Evolutionary conservation across 768 basidiomycete species (phyloP), one percentile per base, ranked within the genome.

Genomic region (Suillus americanus): DNA sequence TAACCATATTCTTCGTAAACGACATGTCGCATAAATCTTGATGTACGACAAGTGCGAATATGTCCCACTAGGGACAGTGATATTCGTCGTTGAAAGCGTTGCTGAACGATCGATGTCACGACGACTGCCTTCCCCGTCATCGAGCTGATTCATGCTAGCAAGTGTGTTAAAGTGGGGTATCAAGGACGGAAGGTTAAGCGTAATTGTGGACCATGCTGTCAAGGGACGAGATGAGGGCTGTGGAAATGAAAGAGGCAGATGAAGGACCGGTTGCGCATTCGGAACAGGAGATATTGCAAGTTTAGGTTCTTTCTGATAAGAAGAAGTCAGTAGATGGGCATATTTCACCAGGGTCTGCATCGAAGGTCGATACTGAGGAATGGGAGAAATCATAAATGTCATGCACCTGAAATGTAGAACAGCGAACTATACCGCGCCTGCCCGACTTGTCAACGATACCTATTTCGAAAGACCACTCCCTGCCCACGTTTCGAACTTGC

Each of bases 351-450:
- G 7, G 35, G 35, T 35, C 35, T 35, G 35, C 35, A 35, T 35
- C 8, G 35, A 35, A 35, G 35, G 35, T 35, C 1, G 35, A 35
- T 35, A 35, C 35, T 1, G 35, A 10, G 4, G 35, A 35, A 28
- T 53, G 38, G 30, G 33, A 51, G n/a, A 50, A 35, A 45, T 14
- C 57, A 55, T 33, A 43, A 30, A 62, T 51, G 28, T 64, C 48
- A 64, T 65, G 55, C 67, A 94, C 92, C 89, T 93, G 92, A 67
- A 94, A 94, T 7, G 92, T 93, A 28, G 91, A 91, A 67, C 87
- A 83, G 40, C 91, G 81, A 41, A 92, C 72, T 60, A 84, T 74
- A 3, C 92, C 91, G 66, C 79, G 79, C 64, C 83, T 80, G 16
- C 87, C 86, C 14, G 75, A 73, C 62, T 81, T 82, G 78, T 94